Evolutionary conservation across 2,329 filamentous ascomycete species (phyloP).

Genomic region (Seiridium unicorne): DNA sequence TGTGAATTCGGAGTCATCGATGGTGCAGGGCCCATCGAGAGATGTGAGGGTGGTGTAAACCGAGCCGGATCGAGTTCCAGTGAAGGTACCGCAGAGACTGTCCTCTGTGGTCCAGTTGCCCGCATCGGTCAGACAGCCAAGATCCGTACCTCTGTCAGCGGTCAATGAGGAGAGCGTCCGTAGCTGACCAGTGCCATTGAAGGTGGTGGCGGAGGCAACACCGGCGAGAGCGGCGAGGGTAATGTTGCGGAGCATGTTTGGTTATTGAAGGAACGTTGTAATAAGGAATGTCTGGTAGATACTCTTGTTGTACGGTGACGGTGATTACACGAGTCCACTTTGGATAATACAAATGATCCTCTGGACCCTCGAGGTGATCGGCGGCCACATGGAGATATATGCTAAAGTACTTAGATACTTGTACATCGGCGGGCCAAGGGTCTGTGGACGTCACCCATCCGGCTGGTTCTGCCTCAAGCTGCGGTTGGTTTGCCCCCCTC

Average conservation of each 20-base stretch:
- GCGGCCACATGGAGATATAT: neutral
- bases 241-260: neutral
- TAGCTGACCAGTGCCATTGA: slow-evolving; percentile 5
- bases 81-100: neutral
- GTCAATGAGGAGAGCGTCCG: neutral
- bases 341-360: neutral
- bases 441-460: neutral
- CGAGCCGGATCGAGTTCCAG: neutral
- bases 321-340: no score
- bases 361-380: neutral
- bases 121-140: slow-evolving; percentile 2
- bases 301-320: neutral
- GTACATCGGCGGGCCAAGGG: neutral
- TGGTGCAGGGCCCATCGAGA: neutral
- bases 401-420: neutral
- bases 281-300: neutral
- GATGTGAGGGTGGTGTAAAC: neutral
- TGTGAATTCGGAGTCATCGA: neutral
- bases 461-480: neutral
- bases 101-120: neutral
- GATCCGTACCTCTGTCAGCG: neutral
- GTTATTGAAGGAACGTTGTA: neutral
- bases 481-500: neutral
- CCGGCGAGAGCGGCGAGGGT: neutral
- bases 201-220: neutral